Conservation (phyloP, 1,139 yeast genomes). For the Yamadazyma triangularis region DNA sequence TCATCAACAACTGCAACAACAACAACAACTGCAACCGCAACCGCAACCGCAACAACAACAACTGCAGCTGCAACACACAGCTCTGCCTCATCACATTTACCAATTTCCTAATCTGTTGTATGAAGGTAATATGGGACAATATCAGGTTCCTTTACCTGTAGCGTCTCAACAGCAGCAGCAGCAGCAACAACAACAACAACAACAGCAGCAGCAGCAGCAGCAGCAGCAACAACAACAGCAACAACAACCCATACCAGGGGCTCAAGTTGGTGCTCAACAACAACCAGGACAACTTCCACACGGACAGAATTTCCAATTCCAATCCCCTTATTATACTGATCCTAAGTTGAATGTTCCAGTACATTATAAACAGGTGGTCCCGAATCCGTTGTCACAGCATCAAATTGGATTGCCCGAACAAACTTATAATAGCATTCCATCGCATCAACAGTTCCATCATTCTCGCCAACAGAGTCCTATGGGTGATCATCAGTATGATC, state of each 20-base stretch:
- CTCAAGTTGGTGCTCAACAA: conserved; percentile 1
- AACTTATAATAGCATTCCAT: not conserved
- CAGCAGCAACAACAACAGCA: conserved; percentile 10
- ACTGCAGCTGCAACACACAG: no score
- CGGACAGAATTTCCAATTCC: not conserved
- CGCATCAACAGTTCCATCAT: not conserved
- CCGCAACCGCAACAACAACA: conserved; percentile 1
- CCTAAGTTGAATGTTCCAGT: not conserved
- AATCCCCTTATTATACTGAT: not conserved
- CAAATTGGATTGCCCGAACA: not conserved
- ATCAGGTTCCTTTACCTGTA: no score
- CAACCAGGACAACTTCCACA: conserved; percentile 1
- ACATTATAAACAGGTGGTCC: not conserved
- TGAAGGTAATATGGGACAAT: not conserved
- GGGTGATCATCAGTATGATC: no score
- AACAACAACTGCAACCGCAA: not conserved
- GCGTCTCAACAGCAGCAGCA: not conserved
- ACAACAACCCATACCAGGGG: conserved; percentile 2
- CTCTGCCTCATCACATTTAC: not conserved
- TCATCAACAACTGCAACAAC: conserved; percentile 2
- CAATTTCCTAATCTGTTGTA: not conserved
- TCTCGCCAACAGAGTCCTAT: conserved; percentile 1
- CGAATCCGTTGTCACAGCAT: not conserved
- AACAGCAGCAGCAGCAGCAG: not conserved
- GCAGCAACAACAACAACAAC: conserved; percentile 6